Percentiles rank a stretch among this genome's conserved stretches.
phyloP scores from a whole-genome alignment of 2,329 filamentous ascomycete genomes.

The Penicillium sp. region DNA sequence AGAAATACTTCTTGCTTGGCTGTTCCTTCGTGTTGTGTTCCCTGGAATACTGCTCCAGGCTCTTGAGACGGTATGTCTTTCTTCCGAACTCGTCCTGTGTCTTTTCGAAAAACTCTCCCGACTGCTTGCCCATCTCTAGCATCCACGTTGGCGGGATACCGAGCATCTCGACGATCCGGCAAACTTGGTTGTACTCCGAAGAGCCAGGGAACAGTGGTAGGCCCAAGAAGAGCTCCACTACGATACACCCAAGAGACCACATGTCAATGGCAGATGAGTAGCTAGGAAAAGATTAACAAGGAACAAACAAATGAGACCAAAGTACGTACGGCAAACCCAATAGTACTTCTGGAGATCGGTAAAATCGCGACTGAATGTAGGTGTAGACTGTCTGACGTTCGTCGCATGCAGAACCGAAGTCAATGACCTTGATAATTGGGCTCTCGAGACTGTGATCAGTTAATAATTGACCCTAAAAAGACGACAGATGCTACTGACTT shows the following conservation, averaged over 20 bases:
- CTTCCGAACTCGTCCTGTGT: slow-evolving; percentile 86
- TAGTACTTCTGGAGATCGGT: slow-evolving; percentile 92
- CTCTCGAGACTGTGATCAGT: slow-evolving; percentile 70
- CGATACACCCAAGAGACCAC: slow-evolving; percentile 98
- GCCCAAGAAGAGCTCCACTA: slow-evolving; percentile 94
- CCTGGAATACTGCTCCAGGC: slow-evolving; percentile 95
- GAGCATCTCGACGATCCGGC: slow-evolving; percentile 96
- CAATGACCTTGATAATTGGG: slow-evolving; percentile 99
- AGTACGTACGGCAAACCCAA: slow-evolving; percentile 73
- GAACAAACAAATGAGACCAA: neutral
- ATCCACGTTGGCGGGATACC: slow-evolving; percentile 97
- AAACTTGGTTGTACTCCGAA: slow-evolving; percentile 98
- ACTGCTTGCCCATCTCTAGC: slow-evolving; percentile 98
- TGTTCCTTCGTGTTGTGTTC: slow-evolving; percentile 97
- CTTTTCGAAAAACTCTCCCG: slow-evolving; percentile 96
- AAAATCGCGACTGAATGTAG: slow-evolving; percentile 98
- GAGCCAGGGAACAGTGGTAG: slow-evolving; percentile 93
- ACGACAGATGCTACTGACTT: slow-evolving; percentile 56
- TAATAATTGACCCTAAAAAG: neutral
- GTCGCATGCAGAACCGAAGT: slow-evolving; percentile 97
- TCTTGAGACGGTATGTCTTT: slow-evolving; percentile 87
- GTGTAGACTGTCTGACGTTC: slow-evolving; percentile 98
- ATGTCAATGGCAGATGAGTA: slow-evolving; percentile 99
- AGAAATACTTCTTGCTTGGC: slow-evolving; percentile 99
- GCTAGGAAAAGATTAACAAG: slow-evolving; percentile 31